A percentile compares a stretch with the other conserved stretches of the same genome.
Evolutionary conservation across 2,329 filamentous ascomycete genomes (phyloP).

Genomic region (Penicillium griseofulvum): DNA sequence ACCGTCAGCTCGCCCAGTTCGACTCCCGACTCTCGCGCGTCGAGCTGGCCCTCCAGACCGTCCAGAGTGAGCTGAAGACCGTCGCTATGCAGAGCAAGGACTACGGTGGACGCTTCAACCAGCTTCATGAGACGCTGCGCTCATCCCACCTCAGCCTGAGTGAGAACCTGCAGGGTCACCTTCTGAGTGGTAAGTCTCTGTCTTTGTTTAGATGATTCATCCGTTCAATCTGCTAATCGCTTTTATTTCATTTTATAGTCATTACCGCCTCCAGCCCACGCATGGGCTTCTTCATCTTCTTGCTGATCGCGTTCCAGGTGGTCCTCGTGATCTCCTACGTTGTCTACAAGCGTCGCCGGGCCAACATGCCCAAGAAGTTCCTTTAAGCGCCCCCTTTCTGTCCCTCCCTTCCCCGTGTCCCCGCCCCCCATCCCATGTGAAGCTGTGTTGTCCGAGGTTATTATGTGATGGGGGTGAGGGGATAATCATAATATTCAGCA

Average conservation of each 20-base stretch:
- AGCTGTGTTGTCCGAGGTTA: not conserved
- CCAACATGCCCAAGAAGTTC: slow-evolving; percentile 85
- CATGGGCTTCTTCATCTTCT: slow-evolving; percentile 63
- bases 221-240: not conserved
- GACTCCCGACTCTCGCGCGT: slow-evolving; percentile 50
- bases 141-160: slow-evolving; percentile 54
- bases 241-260: slow-evolving; percentile 34
- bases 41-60: slow-evolving; percentile 49
- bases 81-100: slow-evolving; percentile 52
- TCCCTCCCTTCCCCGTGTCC: not conserved
- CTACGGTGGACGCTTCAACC: slow-evolving; percentile 54
- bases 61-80: slow-evolving; percentile 55
- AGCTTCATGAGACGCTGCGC: slow-evolving; percentile 54
- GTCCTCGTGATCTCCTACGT: slow-evolving; percentile 68
- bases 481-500: slow-evolving; percentile 7
- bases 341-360: slow-evolving; percentile 75
- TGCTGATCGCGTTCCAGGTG: slow-evolving; percentile 73
- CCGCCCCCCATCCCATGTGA: not conserved
- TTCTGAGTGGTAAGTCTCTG: slow-evolving; percentile 49
- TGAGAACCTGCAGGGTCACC: slow-evolving; percentile 50
- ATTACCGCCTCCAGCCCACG: slow-evolving; percentile 55
- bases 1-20: slow-evolving; percentile 28
- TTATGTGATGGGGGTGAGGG: not conserved
- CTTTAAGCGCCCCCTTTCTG: slow-evolving; percentile 51
- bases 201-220: not conserved